Conservation (phyloP, 352 stramenopile species). For the Globisporangium polare region DNA sequence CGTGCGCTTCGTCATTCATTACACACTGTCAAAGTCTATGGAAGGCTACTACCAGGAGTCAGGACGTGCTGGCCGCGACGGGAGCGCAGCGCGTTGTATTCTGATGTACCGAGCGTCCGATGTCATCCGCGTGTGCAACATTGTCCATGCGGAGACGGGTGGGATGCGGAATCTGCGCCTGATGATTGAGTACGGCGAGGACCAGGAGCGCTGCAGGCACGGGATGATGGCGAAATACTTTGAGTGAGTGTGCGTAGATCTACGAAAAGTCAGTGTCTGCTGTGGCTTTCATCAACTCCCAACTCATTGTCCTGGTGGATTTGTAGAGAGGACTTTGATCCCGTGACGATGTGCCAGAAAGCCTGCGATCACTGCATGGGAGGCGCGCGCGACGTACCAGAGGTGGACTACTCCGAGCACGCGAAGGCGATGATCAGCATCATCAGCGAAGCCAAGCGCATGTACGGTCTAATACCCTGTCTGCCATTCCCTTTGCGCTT, state of each 20-base stretch:
- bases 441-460: conserved; percentile 37
- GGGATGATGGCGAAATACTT: conserved; percentile 55
- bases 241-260: too few relatives aligned
- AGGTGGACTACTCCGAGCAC: conserved; percentile 44
- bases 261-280: too few relatives aligned
- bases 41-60: conserved; percentile 98
- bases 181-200: conserved; percentile 64
- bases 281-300: too few relatives aligned
- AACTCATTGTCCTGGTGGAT: not conserved
- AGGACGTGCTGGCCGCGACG: conserved; percentile 94
- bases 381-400: conserved; percentile 15
- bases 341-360: conserved; percentile 29
- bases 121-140: conserved; percentile 63
- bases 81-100: conserved; percentile 80
- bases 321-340: conserved; percentile 39
- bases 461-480: conserved; percentile 20
- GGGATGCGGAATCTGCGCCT: conserved; percentile 59
- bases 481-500: not conserved
- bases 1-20: conserved; percentile 91
- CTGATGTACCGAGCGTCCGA: conserved; percentile 84
- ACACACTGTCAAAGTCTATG: conserved; percentile 85
- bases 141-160: conserved; percentile 56
- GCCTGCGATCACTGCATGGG: conserved; percentile 51
- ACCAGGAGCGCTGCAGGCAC: conserved; percentile 33
- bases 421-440: conserved; percentile 45